Percentiles rank a stretch among this genome's conserved stretches.
phyloP scores from a whole-genome alignment of 345 rosid species.

The Syzygium aromaticum region DNA sequence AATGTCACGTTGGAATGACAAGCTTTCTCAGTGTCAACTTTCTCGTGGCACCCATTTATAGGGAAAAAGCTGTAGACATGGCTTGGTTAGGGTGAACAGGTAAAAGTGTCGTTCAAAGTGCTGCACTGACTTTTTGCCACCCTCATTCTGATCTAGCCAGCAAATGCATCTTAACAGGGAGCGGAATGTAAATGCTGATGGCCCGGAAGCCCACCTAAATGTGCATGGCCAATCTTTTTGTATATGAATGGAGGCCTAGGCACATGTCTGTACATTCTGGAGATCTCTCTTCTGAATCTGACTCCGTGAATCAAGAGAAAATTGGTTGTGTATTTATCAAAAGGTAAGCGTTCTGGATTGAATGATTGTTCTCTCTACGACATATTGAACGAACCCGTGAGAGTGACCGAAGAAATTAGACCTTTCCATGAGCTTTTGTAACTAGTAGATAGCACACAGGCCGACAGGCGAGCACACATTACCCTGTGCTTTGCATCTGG shows the following conservation, averaged over 20 bases:
- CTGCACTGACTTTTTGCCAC: background rate
- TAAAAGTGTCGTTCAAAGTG: background rate
- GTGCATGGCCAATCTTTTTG: background rate
- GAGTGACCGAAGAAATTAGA: background rate
- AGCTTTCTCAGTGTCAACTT: constrained; percentile 43
- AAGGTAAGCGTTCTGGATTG: background rate
- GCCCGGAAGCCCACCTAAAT: background rate
- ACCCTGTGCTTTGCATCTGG: background rate
- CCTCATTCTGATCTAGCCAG: background rate
- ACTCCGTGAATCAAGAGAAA: background rate
- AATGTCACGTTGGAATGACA: constrained; percentile 37
- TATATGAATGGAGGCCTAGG: background rate
- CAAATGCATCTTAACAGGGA: background rate
- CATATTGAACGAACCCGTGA: background rate
- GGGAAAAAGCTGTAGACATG: constrained; percentile 23
- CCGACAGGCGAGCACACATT: background rate
- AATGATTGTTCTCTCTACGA: background rate
- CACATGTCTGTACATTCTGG: background rate
- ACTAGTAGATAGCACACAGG: background rate
- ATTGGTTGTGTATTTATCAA: background rate
- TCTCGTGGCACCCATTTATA: constrained; percentile 16
- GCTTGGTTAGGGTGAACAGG: constrained; percentile 9
- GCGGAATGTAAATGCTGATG: background rate
- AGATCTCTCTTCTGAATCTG: background rate
- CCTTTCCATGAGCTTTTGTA: background rate